Conservation (phyloP, 768 basidiomycete species). For the Phanerochaete carnosa region DNA sequence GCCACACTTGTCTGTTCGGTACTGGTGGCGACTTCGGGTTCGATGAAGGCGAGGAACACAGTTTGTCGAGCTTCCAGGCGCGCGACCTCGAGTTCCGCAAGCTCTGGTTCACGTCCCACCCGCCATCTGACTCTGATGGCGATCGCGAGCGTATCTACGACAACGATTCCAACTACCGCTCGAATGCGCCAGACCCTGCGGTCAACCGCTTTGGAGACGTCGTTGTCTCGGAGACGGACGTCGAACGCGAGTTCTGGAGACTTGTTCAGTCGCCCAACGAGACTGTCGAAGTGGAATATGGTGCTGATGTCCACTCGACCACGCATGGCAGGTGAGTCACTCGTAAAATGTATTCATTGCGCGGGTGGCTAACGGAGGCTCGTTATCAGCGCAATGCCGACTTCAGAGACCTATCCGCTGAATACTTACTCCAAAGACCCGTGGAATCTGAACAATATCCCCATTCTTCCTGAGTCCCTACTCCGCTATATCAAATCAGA, state of each 20-base stretch:
- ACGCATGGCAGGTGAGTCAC: conserved; percentile 86
- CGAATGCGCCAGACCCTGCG: conserved; percentile 38
- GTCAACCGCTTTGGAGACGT: conserved; percentile 56
- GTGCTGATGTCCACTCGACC: conserved; percentile 98
- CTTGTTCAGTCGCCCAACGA: conserved; percentile 86
- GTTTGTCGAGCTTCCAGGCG: conserved; percentile 86
- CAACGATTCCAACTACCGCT: conserved; percentile 8
- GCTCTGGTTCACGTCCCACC: conserved; percentile 83
- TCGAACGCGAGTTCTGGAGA: conserved; percentile 96
- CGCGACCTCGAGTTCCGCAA: conserved; percentile 87
- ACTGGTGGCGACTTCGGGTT: conserved; percentile 97
- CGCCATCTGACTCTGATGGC: conserved; percentile 37
- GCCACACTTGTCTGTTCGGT: conserved; percentile 84
- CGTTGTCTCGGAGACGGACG: conserved; percentile 81
- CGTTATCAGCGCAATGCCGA: conserved; percentile 81
- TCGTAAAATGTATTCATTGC: conserved; percentile 11
- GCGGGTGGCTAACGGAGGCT: conserved; percentile 8
- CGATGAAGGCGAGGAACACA: conserved; percentile 96
- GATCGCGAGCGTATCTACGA: conserved; percentile 26
- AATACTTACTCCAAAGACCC: conserved; percentile 85
- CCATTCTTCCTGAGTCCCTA: conserved; percentile 88
- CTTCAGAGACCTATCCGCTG: conserved; percentile 89
- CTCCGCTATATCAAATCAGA: conserved; percentile 97
- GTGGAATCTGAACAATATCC: conserved; percentile 98
- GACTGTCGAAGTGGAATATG: conserved; percentile 97